Conservation (phyloP, 1,284 basidiomycete genomes). For the Tilletia walkeri region DNA sequence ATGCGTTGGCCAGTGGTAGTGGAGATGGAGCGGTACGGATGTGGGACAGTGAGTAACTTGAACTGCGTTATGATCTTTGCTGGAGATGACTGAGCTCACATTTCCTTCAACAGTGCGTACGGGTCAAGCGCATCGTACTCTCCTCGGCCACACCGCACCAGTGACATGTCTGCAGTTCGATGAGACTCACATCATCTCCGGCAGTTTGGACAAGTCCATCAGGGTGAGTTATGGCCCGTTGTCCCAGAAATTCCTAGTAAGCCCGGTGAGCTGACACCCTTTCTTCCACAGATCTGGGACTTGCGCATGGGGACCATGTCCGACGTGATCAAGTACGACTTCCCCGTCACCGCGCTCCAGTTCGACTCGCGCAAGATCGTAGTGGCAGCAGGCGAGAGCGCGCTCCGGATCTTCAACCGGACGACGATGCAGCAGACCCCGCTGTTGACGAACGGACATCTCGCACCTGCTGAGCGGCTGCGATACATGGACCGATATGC, state of each 20-base stretch:
- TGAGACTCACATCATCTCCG: conserved; percentile 86
- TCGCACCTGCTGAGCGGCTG: conserved; percentile 79
- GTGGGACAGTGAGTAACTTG: conserved; percentile 73
- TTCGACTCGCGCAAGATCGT: conserved; percentile 91
- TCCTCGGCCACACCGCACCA: conserved; percentile 88
- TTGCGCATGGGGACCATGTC: conserved; percentile 82
- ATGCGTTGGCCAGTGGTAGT: conserved; percentile 91
- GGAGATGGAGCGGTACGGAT: conserved; percentile 95
- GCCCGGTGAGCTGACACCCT: conserved; percentile 18
- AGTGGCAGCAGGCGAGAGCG: conserved; percentile 89
- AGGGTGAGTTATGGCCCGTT: conserved; percentile 19
- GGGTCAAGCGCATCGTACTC: conserved; percentile 89
- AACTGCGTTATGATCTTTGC: conserved; percentile 5
- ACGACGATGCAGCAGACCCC: conserved; percentile 85
- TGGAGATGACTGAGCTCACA: too few species aligned
- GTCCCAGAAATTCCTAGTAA: not conserved
- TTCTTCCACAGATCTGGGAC: conserved; percentile 69
- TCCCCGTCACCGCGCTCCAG: conserved; percentile 85
- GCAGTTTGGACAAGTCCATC: conserved; percentile 83
- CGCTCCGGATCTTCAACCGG: conserved; percentile 92
- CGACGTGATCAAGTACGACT: conserved; percentile 87
- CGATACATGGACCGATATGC: conserved; percentile 96
- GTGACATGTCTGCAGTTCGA: conserved; percentile 96
- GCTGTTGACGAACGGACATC: conserved; percentile 85
- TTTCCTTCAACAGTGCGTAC: conserved; percentile 69